Base-by-base conservation (phyloP, 495 filamentous ascomycete genomes). In the Neurospora intermedia region DNA sequence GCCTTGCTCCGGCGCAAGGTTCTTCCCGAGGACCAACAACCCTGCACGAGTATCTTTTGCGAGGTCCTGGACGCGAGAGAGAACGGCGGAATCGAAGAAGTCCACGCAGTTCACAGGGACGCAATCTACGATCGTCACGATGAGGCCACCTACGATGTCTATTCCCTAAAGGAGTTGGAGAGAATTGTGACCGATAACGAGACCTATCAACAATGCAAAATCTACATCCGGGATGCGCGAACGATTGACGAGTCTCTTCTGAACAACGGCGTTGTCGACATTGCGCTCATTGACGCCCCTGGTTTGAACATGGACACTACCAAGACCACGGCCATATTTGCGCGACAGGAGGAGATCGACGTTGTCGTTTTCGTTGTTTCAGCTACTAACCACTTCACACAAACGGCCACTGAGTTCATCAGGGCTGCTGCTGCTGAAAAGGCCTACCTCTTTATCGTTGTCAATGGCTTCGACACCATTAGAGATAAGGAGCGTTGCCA, bases 41-140 rank as follows among this genome's bases (percentile, higher is more conserved):
- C 96, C n/a, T 98, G 96, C 83, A 99, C 96, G 6, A 96, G 92
- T 81, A 97, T 98, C 72, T 99, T 99, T 83, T 98, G 96, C 79
- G 96, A 99, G 80, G 96, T 99, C 4, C 84, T 99, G 54, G 94
- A 98, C 82, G 91, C 92, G 23, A 87, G 93, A 72, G 94, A 97
- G 77, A 99, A 99, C 76, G 89, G 87, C 62, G 92, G 93, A 6
- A 77, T 97, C 15, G 96, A 99, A 81, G 96, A 99, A 80, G 94
- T 98, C 11, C 96, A 99, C 79, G 96, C 96, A 4, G 90, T 99
- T 10, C 94, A 94, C 79, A 94, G 90, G 78, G 89, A 95, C 70
- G 77, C 82, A 13, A 78, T 84, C 42, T 99, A 99, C 80, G 89
- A 95, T 78, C 90, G 94, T 46, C 90, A 98, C 75, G 93, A 99